These are phyloP conservation scores for Solanum pennellii DNA, from an alignment of 257 asterid genomes.

Conservation along the genomic window DNA sequence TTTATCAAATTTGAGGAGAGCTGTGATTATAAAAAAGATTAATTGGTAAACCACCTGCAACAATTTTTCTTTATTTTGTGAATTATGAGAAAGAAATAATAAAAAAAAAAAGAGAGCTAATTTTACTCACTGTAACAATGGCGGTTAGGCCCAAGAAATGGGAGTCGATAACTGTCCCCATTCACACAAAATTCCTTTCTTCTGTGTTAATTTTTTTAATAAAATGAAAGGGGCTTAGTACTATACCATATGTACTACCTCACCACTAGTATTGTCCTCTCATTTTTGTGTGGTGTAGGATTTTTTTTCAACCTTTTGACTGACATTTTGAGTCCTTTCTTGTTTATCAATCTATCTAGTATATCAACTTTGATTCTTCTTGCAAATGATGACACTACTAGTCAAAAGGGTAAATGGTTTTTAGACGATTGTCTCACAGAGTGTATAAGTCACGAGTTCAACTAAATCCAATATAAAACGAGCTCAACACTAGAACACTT, in stretches of 20 bases:
- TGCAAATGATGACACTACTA: background rate
- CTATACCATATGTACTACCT: background rate
- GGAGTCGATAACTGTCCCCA: constrained; percentile 85
- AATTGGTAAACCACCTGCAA: constrained; percentile 85
- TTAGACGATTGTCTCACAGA: background rate
- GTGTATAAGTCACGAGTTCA: background rate
- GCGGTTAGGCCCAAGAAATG: constrained; percentile 90
- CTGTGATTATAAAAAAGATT: constrained; percentile 72
- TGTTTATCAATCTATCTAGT: background rate
- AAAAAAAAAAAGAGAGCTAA: background rate
- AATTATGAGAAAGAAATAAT: background rate
- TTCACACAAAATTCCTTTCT: background rate
- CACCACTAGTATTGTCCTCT: background rate
- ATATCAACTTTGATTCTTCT: background rate
- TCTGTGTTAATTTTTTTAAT: background rate
- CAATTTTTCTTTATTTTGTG: background rate
- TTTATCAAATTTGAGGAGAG: constrained; percentile 80
- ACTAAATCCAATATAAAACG: background rate
- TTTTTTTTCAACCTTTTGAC: background rate
- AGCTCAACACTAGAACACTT: background rate
- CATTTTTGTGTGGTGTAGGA: background rate
- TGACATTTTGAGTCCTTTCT: background rate
- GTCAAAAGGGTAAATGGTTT: too few relatives aligned
- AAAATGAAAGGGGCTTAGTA: too few relatives aligned
- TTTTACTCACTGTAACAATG: constrained; percentile 61